Evolutionary conservation across 2,329 filamentous ascomycete species (phyloP), one percentile per base, ranked within the genome.

Genomic region (Neoscytalidium dimidiatum): DNA sequence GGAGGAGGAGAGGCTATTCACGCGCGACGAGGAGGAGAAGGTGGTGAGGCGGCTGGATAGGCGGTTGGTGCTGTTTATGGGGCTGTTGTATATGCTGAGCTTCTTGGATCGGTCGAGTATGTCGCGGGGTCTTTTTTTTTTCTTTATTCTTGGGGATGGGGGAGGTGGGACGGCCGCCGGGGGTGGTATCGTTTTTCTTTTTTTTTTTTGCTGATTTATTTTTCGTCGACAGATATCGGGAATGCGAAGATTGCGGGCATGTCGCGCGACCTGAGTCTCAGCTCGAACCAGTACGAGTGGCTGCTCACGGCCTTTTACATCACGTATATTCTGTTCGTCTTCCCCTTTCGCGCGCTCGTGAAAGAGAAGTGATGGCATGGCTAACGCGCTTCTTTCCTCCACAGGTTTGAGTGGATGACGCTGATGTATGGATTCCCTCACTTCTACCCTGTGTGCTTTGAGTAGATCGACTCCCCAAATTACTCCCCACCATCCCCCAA

Each of bases 21-120:
- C 84, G 0, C 80, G 81, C 1, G 89, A 93, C 62, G 93, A 97
- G 75, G 93, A 96, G 73, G 79, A 76, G 23, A 81, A 82, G 3
- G 88, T 96, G 8, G 83, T 93, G 64, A 83, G 82, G 72, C 93
- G 91, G 78, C 87, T 97, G 69, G 93, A 97, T 75, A 83, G 86
- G 64, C 86, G 85, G 68, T 83, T 97, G 62, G 92, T 96, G 5
- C 75, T 91, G 0, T 96, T 97, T 74, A 84, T 97, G 68, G 90
- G 92, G 11, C 75, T 94, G 66, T 83, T 97, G 13, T 97, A 95
- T 74, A 85, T 96, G 82, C 81, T 97, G 67, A 90, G 89, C 68
- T 97, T 96, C 74, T 79, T 97, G 69, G 93, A 97, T 76, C 85
- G 93, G 69, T 94, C 91, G 19, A 96, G 92, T 93, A 81, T 71